These are phyloP conservation scores for Psilocybe cyanescens DNA, from an alignment of 768 basidiomycete genomes.

Conservation along the genomic window DNA sequence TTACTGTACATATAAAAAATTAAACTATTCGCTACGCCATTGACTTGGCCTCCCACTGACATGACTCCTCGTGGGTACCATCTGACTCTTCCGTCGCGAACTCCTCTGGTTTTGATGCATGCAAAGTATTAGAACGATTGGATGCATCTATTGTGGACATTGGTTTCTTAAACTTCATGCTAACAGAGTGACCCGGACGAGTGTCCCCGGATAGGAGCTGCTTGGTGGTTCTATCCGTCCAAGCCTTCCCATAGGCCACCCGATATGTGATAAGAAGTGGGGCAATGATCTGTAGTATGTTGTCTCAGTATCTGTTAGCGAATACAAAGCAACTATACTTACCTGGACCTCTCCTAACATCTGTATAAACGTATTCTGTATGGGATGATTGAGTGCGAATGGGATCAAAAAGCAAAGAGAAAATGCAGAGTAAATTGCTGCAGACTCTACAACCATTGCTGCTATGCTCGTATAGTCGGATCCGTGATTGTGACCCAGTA, in stretches of 20 bases:
- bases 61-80: not conserved
- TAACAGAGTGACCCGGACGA: not conserved
- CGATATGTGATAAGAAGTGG: not conserved
- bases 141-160: not conserved
- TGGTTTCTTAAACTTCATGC: not conserved
- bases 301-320: no score
- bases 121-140: not conserved
- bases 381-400: not conserved
- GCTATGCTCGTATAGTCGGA: slow-evolving; percentile 39
- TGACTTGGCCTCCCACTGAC: not conserved
- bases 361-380: not conserved
- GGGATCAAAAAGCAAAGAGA: slow-evolving; percentile 43
- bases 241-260: not conserved
- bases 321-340: not conserved
- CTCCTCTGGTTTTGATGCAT: not conserved
- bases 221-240: not conserved
- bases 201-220: not conserved
- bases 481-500: slow-evolving; percentile 37
- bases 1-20: no score
- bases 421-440: slow-evolving; percentile 45
- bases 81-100: not conserved
- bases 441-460: slow-evolving; percentile 46
- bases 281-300: not conserved
- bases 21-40: not conserved
- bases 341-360: not conserved